Evolutionary conservation across 1,139 yeast genomes (phyloP).

Genomic region (Candida labiduridarum): DNA sequence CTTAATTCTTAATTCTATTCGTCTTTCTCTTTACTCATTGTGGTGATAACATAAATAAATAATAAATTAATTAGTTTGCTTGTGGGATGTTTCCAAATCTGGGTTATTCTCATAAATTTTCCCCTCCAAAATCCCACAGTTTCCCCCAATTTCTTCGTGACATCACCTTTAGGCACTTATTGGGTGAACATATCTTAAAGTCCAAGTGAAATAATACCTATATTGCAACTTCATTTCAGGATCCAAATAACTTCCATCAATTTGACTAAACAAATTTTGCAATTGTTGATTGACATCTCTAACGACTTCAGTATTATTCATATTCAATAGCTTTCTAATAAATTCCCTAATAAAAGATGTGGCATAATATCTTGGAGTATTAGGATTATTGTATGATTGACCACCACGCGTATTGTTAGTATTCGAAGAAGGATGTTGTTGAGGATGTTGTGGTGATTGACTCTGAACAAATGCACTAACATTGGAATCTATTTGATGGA

Average conservation of each 20-base stretch:
- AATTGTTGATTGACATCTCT: slow-evolving; percentile 21
- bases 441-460: neutral
- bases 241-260: slow-evolving; percentile 27
- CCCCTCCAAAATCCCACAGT: too few species aligned
- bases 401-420: neutral
- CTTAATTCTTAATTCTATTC: too few species aligned
- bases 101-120: too few species aligned
- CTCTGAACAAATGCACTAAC: neutral
- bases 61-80: neutral
- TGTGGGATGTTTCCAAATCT: too few species aligned
- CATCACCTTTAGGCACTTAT: neutral
- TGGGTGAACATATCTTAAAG: slow-evolving; percentile 11
- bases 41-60: neutral
- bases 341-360: slow-evolving; percentile 23
- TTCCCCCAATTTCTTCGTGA: too few species aligned
- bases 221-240: slow-evolving; percentile 21
- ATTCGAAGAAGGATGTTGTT: neutral
- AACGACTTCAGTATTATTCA: slow-evolving; percentile 15
- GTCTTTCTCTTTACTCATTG: too few species aligned
- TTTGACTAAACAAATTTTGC: slow-evolving; percentile 22
- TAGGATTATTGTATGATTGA: neutral
- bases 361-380: slow-evolving; percentile 16
- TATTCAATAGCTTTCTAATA: slow-evolving; percentile 23
- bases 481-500: slow-evolving; percentile 11
- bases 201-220: slow-evolving; percentile 17